Evolutionary conservation across 2,329 filamentous ascomycete genomes (phyloP), one percentile per base, ranked within the genome.

Genomic region (Neurospora sp.): DNA sequence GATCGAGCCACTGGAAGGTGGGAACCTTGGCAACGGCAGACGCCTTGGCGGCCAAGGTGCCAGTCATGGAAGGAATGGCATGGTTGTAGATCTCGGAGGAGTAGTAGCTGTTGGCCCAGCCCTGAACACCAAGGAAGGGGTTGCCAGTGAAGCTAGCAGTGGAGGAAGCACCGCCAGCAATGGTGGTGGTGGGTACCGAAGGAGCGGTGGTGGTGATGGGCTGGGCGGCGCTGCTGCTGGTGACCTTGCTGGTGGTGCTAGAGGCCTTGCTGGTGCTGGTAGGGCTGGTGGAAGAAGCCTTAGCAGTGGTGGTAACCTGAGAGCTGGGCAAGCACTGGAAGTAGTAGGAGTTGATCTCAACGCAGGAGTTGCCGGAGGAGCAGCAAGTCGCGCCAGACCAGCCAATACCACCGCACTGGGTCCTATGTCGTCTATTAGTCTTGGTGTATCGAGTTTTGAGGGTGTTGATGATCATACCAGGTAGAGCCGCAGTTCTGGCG

Each of bases 51-150:
- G 83, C 83, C 76, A 85, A 80, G 33, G 86, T 81, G 4, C 85
- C 83, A 10, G 85, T 85, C 71, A 92, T 79, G 17, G 85, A 86
- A 8, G 90, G 89, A 23, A 91, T 84, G 8, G 90, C 90, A 19
- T 84, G 79, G 41, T 77, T 83, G 69, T 82, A 81, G 70, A 88
- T 81, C 77, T 87, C 84, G 19, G 83, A 84, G n/a, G 83, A 80
- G 75, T 87, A 88, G 80, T 83, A 86, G 69, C 77, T 78, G 78
- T 87, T 87, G 75, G 85, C 82, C 81, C 83, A 87, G 74, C 83
- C 79, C 67, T 81, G 77, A 67, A 86, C 83, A 17, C 82, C 84
- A 11, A 76, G 71, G 77, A 85, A 87, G 15, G 85, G 84, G 79
- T 87, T 88, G n/a, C 87, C 88, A 15, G 83, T 78, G 74, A 81